These are phyloP conservation scores for Fomitopsis pulvina DNA, from an alignment of 768 basidiomycete genomes.

Conservation along the genomic window DNA sequence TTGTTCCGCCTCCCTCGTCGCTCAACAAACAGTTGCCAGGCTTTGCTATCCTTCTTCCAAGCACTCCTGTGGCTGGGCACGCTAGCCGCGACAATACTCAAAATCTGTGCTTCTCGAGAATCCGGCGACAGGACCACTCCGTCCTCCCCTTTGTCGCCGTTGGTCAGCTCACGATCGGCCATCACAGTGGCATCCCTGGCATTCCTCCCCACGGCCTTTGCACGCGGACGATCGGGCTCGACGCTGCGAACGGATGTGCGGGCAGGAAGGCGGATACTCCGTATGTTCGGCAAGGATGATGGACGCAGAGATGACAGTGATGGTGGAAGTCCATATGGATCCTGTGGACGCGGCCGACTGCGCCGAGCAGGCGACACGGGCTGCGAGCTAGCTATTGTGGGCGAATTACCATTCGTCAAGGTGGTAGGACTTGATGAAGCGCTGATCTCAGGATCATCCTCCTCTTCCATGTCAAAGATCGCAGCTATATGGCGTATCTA, in stretches of 20 bases:
- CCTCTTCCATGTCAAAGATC: constrained; percentile 68
- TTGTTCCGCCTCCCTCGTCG: constrained; percentile 19
- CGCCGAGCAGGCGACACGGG: constrained; percentile 15
- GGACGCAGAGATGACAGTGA: constrained; percentile 59
- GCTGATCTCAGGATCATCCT: constrained; percentile 27
- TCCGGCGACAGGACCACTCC: constrained; percentile 19
- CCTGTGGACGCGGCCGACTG: constrained; percentile 19
- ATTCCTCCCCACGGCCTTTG: constrained; percentile 8
- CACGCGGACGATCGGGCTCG: constrained; percentile 12
- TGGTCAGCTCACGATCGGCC: constrained; percentile 9
- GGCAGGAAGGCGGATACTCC: constrained; percentile 49
- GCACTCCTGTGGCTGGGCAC: constrained; percentile 66
- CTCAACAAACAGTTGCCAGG: constrained; percentile 55
- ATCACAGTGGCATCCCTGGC: constrained; percentile 1
- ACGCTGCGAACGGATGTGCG: constrained; percentile 10
- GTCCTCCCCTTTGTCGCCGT: constrained; percentile 5
- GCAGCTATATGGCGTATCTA: constrained; percentile 38
- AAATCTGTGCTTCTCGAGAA: constrained; percentile 44
- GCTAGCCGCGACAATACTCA: constrained; percentile 61
- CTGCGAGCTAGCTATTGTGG: constrained; percentile 11
- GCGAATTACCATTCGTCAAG: background rate
- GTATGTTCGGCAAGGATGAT: constrained; percentile 60
- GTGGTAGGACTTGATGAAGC: constrained; percentile 6
- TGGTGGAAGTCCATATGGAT: constrained; percentile 39
- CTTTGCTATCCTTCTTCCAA: constrained; percentile 57